Evolutionary conservation across 257 asterid species (phyloP), one percentile per base, ranked within the genome.

Genomic region (Solanum sejunctum): DNA sequence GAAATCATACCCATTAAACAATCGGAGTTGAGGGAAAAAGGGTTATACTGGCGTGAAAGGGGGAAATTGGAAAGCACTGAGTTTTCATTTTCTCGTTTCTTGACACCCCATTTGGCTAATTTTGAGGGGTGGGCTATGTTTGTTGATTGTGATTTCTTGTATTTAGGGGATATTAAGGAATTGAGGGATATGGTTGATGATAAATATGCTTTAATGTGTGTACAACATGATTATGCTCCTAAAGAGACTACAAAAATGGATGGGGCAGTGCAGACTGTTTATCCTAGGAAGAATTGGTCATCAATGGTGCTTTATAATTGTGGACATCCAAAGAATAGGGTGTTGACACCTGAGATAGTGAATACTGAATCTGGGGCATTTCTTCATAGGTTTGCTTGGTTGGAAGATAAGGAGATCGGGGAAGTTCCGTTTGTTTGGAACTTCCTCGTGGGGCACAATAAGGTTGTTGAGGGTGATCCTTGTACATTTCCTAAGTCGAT

Each of bases 271-370:
- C 99, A 93, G 26, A 94, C 97, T 0, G 85, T 94, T 55, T 95
- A 93, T 87, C 99, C 97, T 4, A 89, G 97, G 88, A 95, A 95
- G 97, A 95, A 95, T 81, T 95, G 99, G 99, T 95, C 99, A 57
- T 94, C 98, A 5, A 94, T 95, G 99, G 99, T 95, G 70, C 66
- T 95, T 80, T 95, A 95, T 85, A 95, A 95, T 70, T 95, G 97
- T 64, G 95, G 94, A 23, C 95, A 94, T 77, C 90, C 91, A 0
- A 95, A 95, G 87, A 95, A 93, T 49, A 87, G 71, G 87, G 80
- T 70, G 23, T 67, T 95, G 45, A 92, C 97, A 1, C 97, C 98
- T 3, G 95, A 95, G 81, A 87, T 93, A 17, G 99, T 95, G 87
- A 95, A 93, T 83, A 88, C 91, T 85, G 95, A 95, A 86, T 88